Evolutionary conservation across 2,329 filamentous ascomycete genomes (phyloP), one percentile per base, ranked within the genome.

Genomic region (Diaporthe sp.): DNA sequence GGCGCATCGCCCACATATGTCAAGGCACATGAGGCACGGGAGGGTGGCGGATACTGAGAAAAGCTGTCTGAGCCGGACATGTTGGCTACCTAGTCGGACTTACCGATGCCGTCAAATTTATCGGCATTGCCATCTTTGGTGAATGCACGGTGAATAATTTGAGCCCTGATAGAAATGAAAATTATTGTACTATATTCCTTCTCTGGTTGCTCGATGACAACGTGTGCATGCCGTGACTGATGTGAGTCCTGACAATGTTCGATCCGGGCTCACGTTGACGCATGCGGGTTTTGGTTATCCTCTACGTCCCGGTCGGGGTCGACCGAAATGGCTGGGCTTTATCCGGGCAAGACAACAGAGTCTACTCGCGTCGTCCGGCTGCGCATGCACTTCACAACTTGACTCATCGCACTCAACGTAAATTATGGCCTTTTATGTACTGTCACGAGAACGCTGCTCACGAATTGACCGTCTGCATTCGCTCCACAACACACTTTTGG

Each of bases 391-490:
- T n/a, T 44, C 3, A 22, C 17, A 34, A 22, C 65, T 53, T 69
- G 46, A n/a, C 6, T 39, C 3, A 34, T 39, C 8, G n/a, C 13
- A 53, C 9, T 69, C 31, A 42, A 15, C 46, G 10, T 42, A 61
- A 37, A 28, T 69, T 17, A 46, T 53, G 46, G 46, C 34, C 46
- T 69, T 19, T 39, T 39, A 42, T 13, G n/a, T 55, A 55, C 49
- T 55, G 34, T 55, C 49, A 55, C 65, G 49, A 42, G 34, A 37
- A 31, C 1, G 37, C 46, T 28, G 46, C 25, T 42, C 49, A 69
- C 65, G 46, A 42, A 69, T 69, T 37, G 49, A 69, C 22, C 65
- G 39, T 39, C 58, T 73, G 9, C 49, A 69, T 72, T 73, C 39
- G 31, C 42, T 61, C 46, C 39, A n/a, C 15, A 53, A 51, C 37